A percentile compares a stretch with the other conserved stretches of the same genome.
These are phyloP conservation scores for Fusarium hainanense DNA, from an alignment of 2,329 filamentous ascomycete genomes.

Conservation along the genomic window DNA sequence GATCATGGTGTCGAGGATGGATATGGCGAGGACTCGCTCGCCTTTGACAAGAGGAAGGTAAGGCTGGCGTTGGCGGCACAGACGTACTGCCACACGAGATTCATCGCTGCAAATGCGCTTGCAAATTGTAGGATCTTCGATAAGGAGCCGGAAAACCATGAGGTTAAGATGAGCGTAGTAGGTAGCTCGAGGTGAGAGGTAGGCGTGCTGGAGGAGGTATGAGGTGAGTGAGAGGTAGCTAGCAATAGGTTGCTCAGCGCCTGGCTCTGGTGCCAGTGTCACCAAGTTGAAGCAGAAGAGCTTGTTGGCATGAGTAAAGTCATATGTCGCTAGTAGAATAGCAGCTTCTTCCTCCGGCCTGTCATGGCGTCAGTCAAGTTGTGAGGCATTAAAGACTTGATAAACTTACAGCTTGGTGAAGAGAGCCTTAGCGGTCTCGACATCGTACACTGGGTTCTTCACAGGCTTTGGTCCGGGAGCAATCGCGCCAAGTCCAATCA, in stretches of 20 bases:
- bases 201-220: slow-evolving; percentile 92
- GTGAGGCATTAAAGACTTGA: accelerated
- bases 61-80: slow-evolving; percentile 90
- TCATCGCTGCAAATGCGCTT: slow-evolving; percentile 88
- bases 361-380: slow-evolving; percentile 8
- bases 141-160: slow-evolving; percentile 84
- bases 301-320: slow-evolving; percentile 95
- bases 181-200: slow-evolving; percentile 80
- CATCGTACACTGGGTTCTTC: slow-evolving; percentile 69
- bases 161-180: slow-evolving; percentile 88
- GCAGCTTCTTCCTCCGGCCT: slow-evolving; percentile 85
- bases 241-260: slow-evolving; percentile 78
- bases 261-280: slow-evolving; percentile 68
- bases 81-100: slow-evolving; percentile 76
- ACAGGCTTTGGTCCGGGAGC: slow-evolving; percentile 74
- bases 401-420: slow-evolving; percentile 79
- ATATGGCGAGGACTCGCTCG: slow-evolving; percentile 78
- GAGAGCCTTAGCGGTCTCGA: slow-evolving; percentile 83
- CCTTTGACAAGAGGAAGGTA: slow-evolving; percentile 79
- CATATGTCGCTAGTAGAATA: slow-evolving; percentile 86
- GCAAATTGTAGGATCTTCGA: slow-evolving; percentile 85
- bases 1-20: slow-evolving; percentile 86
- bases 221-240: slow-evolving; percentile 89
- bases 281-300: slow-evolving; percentile 90
- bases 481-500: slow-evolving; percentile 85